Percentiles rank a stretch among this genome's conserved stretches.
These are phyloP conservation scores for Hypoxylon fragiforme DNA, from an alignment of 495 filamentous ascomycete genomes.

Conservation along the genomic window DNA sequence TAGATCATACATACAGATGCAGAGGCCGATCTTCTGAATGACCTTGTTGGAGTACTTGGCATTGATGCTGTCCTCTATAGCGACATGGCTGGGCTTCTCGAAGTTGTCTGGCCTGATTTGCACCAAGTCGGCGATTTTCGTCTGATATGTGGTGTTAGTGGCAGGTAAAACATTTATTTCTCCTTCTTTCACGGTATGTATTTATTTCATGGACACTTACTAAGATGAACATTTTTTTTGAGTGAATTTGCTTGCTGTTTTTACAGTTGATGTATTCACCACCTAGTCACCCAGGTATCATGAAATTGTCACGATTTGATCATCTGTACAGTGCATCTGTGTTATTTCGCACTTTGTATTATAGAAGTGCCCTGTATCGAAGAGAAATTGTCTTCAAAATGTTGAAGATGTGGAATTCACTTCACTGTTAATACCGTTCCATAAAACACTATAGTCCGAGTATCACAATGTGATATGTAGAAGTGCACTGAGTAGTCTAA, in stretches of 20 bases:
- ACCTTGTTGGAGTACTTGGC: conserved; percentile 83
- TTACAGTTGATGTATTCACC: background rate
- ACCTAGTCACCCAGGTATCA: conserved; percentile 4
- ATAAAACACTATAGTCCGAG: too few species aligned
- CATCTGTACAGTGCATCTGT: too few species aligned
- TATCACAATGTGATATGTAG: too few species aligned
- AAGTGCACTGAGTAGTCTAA: too few species aligned
- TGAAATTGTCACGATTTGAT: too few species aligned
- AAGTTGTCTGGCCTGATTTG: conserved; percentile 88
- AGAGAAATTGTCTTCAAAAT: too few species aligned
- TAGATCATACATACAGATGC: conserved; percentile 88
- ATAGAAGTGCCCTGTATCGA: too few species aligned
- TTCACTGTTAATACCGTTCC: too few species aligned
- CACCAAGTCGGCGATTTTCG: conserved; percentile 84
- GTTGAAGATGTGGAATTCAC: too few species aligned
- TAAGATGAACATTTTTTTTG: conserved; percentile 48
- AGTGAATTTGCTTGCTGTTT: background rate
- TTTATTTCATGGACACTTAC: too few species aligned
- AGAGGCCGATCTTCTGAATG: conserved; percentile 79
- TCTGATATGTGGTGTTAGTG: conserved; percentile 45
- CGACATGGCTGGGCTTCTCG: conserved; percentile 70
- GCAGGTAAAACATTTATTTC: background rate
- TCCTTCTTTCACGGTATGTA: too few species aligned
- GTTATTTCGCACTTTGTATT: too few species aligned
- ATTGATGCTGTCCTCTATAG: conserved; percentile 93